Conservation (phyloP, 2,329 filamentous ascomycete species). For the Colletotrichum spaethianum region DNA sequence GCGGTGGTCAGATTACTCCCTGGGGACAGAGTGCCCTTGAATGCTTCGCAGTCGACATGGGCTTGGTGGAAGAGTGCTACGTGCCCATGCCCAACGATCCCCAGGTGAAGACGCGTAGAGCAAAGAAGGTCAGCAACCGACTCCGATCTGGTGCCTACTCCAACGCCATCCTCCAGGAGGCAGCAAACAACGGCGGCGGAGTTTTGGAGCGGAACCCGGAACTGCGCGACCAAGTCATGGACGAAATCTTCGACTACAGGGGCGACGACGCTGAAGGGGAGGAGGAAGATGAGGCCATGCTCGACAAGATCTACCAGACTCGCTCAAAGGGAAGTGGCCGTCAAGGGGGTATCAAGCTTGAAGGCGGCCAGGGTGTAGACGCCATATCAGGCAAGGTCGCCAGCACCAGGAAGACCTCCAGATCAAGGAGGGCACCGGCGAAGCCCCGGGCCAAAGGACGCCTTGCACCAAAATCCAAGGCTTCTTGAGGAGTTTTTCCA, state of each 20-base stretch:
- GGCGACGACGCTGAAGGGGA: slow-evolving; percentile 31
- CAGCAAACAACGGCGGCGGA: slow-evolving; percentile 37
- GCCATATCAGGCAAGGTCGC: neutral
- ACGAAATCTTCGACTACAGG: slow-evolving; percentile 42
- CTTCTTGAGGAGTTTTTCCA: slow-evolving; percentile 2
- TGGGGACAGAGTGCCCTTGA: slow-evolving; percentile 66
- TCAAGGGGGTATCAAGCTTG: neutral
- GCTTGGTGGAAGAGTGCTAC: slow-evolving; percentile 59
- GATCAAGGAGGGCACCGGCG: slow-evolving; percentile 3
- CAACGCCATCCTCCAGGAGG: slow-evolving; percentile 22
- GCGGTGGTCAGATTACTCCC: slow-evolving; percentile 63
- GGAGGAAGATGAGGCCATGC: slow-evolving; percentile 29
- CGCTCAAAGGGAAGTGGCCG: neutral
- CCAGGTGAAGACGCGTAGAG: slow-evolving; percentile 55
- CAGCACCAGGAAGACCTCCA: neutral
- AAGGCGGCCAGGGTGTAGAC: neutral
- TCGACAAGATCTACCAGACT: neutral
- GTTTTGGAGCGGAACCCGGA: slow-evolving; percentile 36
- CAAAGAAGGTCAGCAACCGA: slow-evolving; percentile 56
- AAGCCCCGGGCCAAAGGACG: slow-evolving; percentile 12
- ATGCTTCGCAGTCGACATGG: slow-evolving; percentile 63
- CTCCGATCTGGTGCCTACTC: slow-evolving; percentile 31
- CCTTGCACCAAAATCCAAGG: neutral
- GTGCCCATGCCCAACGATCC: slow-evolving; percentile 51
- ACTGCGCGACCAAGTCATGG: slow-evolving; percentile 38